Base-by-base conservation (phyloP, 768 basidiomycete genomes). In the Terana coerulea region DNA sequence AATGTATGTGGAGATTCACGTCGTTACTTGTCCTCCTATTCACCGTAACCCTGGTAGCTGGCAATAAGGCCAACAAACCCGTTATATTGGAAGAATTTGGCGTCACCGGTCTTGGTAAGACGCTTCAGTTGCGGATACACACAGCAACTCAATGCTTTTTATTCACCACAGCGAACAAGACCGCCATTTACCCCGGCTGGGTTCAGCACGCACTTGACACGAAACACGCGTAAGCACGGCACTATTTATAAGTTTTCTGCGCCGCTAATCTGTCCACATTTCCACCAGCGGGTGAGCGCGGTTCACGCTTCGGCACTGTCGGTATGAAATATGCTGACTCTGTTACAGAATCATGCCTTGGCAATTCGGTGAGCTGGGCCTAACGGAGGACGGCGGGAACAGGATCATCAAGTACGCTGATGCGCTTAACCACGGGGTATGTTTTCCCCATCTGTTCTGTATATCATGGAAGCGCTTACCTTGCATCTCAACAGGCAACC, bases 401-500 rank as follows among this genome's bases (percentile, higher is more conserved):
- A 72, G 75, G 28, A 59, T 77, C 36, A 73, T 81, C 53, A 79
- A 81, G 63, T 81, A 81, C 53, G 73, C 76, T 5, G 78, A 81
- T 57, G 73, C 71, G 15, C 60, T 83, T 49, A 69, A 78, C 45
- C 59, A 77, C 51, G 79, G 78, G 14, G 68, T 69, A 52, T 37
- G 68, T 58, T 10, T 26, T 39, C 44, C 22, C n/a, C 22, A 30
- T 52, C 44, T 54, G 12, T 45, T 47, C 19, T 36, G 30, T 17
- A 37, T 55, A 51, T 57, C 43, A 53, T 52, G 22, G 41, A 47
- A 29, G n/a, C 24, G 15, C 22, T 49, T 17, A 47, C 29, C 10
- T n/a, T 59, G n/a, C 30, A 9, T 25, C 19, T 25, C 25, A 33
- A 31, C 41, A 67, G 66, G 79, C 79, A 19, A 77, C 78, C 17